Conservation (phyloP, 139 green algal species). For the Asterochloris erici region DNA sequence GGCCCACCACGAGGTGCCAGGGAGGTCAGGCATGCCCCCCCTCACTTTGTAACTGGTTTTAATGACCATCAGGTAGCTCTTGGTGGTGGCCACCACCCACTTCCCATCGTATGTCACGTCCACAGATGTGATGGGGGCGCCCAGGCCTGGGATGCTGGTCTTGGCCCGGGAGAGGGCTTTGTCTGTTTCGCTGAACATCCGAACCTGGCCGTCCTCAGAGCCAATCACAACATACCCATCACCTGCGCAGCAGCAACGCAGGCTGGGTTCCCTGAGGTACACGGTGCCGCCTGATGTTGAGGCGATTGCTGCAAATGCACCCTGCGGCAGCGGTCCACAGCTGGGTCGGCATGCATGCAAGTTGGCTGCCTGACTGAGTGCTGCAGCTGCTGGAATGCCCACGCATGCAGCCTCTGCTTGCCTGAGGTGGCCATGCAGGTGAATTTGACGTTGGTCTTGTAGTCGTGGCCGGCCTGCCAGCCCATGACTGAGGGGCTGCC, state of each 20-base stretch:
- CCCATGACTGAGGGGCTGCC: constrained; percentile 38
- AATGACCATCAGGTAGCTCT: constrained; percentile 92
- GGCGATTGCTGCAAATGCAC: neutral
- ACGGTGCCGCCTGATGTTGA: too few relatives aligned
- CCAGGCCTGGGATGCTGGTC: constrained; percentile 86
- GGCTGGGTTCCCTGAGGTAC: too few relatives aligned
- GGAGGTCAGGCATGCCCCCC: too few relatives aligned
- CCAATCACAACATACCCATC: constrained; percentile 89
- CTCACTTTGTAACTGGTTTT: constrained; percentile 74
- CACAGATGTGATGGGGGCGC: constrained; percentile 82
- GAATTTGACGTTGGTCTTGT: constrained; percentile 73
- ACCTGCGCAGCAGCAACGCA: constrained; percentile 23
- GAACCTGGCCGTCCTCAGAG: constrained; percentile 77
- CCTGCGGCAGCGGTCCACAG: neutral
- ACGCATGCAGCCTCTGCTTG: neutral
- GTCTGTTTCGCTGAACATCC: constrained; percentile 85
- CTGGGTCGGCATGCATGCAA: neutral
- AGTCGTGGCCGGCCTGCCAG: constrained; percentile 87
- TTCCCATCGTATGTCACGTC: constrained; percentile 89
- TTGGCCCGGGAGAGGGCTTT: constrained; percentile 75
- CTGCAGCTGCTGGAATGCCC: neutral
- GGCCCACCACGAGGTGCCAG: too few relatives aligned
- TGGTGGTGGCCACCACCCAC: constrained; percentile 86
- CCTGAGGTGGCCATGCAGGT: constrained; percentile 69
- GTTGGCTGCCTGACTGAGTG: neutral